Conservation (phyloP, 208 protist genomes). For the Dictyostelium gargantuum region DNA sequence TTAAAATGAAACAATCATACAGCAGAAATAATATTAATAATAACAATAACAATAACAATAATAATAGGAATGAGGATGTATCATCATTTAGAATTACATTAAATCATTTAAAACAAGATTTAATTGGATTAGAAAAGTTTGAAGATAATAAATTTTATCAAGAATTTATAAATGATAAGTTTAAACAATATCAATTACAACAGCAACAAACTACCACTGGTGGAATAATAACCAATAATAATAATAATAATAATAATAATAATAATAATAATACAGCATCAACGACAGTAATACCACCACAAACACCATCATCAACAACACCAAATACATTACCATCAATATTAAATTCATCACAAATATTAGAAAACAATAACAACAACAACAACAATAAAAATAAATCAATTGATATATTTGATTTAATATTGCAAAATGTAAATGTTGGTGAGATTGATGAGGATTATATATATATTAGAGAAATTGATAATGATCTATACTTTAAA, state of each 20-base stretch:
- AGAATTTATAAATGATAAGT: neutral
- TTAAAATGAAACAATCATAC: too few species aligned
- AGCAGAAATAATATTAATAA: neutral
- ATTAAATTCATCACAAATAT: neutral
- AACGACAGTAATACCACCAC: neutral
- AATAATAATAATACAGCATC: neutral
- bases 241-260: neutral
- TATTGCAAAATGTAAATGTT: conserved; percentile 49
- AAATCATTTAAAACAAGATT: conserved; percentile 36
- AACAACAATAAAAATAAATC: neutral
- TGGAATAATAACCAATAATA: too few species aligned
- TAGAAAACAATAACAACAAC: neutral
- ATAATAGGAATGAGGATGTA: neutral
- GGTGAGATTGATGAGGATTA: conserved; percentile 10
- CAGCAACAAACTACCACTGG: too few species aligned
- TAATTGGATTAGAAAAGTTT: conserved; percentile 16
- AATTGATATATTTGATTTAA: conserved; percentile 49
- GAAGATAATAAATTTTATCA: conserved; percentile 13
- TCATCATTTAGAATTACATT: conserved; percentile 51
- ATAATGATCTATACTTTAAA: neutral
- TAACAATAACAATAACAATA: neutral
- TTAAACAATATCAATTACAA: neutral
- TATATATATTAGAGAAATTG: conserved; percentile 34
- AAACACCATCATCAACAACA: neutral
- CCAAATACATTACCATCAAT: too few species aligned